A percentile compares a stretch with the other conserved stretches of the same genome.
phyloP scores from a whole-genome alignment of 2,329 filamentous ascomycete genomes.

The Sporothrix humicola region DNA sequence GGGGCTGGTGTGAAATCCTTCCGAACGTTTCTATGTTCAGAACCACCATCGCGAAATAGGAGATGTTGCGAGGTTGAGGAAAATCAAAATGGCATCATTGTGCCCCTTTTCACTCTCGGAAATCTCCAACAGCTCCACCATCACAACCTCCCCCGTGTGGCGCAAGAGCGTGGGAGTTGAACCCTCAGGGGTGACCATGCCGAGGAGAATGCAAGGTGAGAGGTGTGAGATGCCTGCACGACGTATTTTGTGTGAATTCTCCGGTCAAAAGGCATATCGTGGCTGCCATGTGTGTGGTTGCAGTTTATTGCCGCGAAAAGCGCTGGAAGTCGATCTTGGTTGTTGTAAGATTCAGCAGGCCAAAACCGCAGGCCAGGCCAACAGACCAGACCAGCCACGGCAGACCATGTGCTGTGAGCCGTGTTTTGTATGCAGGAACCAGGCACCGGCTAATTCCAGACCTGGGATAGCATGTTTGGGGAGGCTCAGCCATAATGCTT shows the following conservation, averaged over 20 bases:
- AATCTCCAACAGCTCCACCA: slow-evolving; percentile 9
- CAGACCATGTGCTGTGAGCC: slow-evolving; percentile 1
- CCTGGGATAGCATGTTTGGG: not conserved
- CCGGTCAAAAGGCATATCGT: not conserved
- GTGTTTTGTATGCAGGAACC: slow-evolving; percentile 22
- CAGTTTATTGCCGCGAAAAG: not conserved
- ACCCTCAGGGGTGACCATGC: not conserved
- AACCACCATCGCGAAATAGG: too few species aligned
- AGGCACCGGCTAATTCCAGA: slow-evolving; percentile 23
- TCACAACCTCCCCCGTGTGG: not conserved
- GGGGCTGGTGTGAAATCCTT: not conserved
- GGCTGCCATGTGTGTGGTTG: not conserved
- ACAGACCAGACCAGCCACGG: not conserved
- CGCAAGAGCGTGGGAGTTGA: not conserved
- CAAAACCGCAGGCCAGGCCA: not conserved
- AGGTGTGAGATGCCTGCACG: not conserved
- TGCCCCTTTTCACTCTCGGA: not conserved
- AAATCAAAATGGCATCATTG: slow-evolving; percentile 1
- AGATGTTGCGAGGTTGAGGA: not conserved
- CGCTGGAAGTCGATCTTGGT: not conserved
- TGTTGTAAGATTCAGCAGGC: not conserved
- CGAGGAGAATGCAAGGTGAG: not conserved
- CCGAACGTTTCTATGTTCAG: too few species aligned
- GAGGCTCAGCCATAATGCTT: not conserved
- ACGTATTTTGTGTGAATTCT: not conserved